These are phyloP conservation scores for Termitomyces titanicus DNA, from an alignment of 768 basidiomycete species.

Conservation along the genomic window DNA sequence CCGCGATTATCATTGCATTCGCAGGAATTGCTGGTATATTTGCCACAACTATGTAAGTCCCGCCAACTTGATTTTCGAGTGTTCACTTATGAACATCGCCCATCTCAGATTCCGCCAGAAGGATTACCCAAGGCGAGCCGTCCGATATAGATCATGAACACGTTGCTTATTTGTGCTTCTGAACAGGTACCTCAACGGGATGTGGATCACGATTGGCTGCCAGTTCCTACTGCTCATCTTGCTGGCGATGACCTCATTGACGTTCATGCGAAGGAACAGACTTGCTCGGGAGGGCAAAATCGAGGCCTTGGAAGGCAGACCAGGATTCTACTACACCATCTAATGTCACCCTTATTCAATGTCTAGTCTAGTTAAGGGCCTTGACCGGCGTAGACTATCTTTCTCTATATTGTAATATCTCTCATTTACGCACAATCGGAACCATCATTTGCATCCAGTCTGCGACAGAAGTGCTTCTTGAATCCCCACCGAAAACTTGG, in stretches of 20 bases:
- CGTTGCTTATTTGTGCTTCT: background rate
- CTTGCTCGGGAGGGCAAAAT: slow-evolving; percentile 28
- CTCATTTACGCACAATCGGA: no score
- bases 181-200: slow-evolving; percentile 21
- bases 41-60: slow-evolving; percentile 29
- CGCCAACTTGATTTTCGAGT: no score
- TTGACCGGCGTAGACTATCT: no score
- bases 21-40: slow-evolving; percentile 37
- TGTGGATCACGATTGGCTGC: slow-evolving; percentile 33
- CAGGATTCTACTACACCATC: slow-evolving; percentile 36
- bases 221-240: slow-evolving; percentile 29
- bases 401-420: no score
- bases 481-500: no score
- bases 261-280: slow-evolving; percentile 26
- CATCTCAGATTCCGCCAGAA: slow-evolving; percentile 22
- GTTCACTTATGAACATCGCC: no score
- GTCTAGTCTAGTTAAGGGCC: no score
- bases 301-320: slow-evolving; percentile 28
- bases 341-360: slow-evolving; percentile 13
- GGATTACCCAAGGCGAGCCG: slow-evolving; percentile 27
- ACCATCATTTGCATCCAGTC: no score
- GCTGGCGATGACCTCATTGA: slow-evolving; percentile 22
- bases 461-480: no score
- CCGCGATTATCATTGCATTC: slow-evolving; percentile 29
- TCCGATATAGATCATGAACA: background rate